These are phyloP conservation scores for Erucastrum elatum DNA, from an alignment of 345 rosid genomes.

Conservation along the genomic window DNA sequence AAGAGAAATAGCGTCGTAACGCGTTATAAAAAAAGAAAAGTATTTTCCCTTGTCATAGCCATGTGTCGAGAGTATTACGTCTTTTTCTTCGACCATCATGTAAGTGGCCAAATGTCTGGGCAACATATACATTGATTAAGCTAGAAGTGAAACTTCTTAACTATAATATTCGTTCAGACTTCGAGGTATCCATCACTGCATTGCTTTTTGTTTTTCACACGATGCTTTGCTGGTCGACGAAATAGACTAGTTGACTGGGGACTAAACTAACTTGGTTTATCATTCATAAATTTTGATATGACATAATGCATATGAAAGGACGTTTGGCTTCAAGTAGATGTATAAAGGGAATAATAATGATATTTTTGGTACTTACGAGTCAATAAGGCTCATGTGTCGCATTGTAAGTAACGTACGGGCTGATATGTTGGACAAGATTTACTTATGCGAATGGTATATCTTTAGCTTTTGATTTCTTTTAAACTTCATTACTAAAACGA, in stretches of 20 bases:
- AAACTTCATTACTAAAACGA: not conserved
- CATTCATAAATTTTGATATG: not conserved
- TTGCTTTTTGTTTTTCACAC: not conserved
- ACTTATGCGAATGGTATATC: not conserved
- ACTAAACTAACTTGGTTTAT: not conserved
- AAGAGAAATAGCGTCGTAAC: not conserved
- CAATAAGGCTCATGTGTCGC: not conserved
- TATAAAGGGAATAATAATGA: not conserved
- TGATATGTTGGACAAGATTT: not conserved
- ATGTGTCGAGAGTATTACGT: not conserved
- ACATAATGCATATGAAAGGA: not conserved
- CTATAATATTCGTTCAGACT: not conserved
- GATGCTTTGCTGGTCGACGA: not conserved
- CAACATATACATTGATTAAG: not conserved
- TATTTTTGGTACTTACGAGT: not conserved
- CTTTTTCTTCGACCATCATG: not conserved
- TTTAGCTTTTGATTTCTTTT: not conserved
- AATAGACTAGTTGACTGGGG: not conserved
- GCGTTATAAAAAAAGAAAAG: not conserved
- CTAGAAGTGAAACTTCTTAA: not conserved
- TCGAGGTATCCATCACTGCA: not conserved
- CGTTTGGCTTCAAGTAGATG: not conserved
- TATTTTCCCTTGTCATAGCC: not conserved
- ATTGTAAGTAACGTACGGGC: not conserved
- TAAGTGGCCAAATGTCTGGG: not conserved